Evolutionary conservation across 148 eudicot genomes (phyloP), one percentile per base, ranked within the genome.

Genomic region (Rhododendron williamsianum): DNA sequence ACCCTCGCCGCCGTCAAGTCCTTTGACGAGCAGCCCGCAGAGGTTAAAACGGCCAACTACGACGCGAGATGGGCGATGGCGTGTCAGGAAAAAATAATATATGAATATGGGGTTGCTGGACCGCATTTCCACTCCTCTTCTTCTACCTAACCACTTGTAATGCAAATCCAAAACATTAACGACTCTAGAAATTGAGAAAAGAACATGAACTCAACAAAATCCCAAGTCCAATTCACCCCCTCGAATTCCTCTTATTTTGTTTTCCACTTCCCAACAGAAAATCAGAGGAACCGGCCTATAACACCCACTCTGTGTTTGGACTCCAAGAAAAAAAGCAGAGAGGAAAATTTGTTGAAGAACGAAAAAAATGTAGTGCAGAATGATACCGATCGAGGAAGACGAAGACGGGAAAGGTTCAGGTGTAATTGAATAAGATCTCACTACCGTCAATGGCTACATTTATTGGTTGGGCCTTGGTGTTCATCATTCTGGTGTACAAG

Each of bases 401-500:
- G 91, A 95, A 84, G 84, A 87, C 86, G 2, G 98, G 98, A 21
- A 89, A 82, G 52, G 94, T 93, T 33, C 94, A 95, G 9, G 95
- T 95, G 76, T 95, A 92, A 86, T 88, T 95, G 72, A 95, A 94
- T 95, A 95, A 87, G 98, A 95, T 95, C 93, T 95, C 80, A 95
- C 95, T 7, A 94, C 98, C 45, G 94, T 95, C 48, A 92, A 95
- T 88, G 80, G 80, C 80, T 76, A 76, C 51, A 51, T 51, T 76
- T 43, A 43, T 10, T 76, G 80, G 80, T 27, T 95, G 82, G 98
- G 98, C 79, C 98, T 95, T 83, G 98, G 98, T 38, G 92, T 95
- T 56, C 93, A 95, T 38, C 98, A 95, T 83, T 95, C 98, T 83
- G 98, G 98, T 78, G 92, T 95, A 56, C 96, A 95, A 95, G 98